These are phyloP conservation scores for Pulveroboletus sp. DNA, from an alignment of 1,284 basidiomycete genomes.

Conservation along the genomic window DNA sequence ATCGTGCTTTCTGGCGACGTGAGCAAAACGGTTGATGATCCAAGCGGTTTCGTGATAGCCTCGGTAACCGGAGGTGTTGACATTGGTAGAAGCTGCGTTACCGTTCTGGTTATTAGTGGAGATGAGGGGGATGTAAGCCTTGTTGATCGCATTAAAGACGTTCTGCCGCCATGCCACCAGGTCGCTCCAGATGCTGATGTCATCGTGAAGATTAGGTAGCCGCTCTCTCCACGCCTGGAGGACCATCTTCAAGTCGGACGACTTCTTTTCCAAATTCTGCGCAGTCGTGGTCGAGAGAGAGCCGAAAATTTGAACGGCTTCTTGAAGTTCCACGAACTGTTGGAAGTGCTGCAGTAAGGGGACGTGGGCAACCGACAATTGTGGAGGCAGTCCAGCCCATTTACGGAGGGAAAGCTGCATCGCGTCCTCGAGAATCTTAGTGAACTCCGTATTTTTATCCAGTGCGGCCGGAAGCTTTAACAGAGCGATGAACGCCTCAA, in stretches of 20 bases:
- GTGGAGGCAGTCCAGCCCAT: slow-evolving; percentile 88
- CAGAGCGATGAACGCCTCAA: slow-evolving; percentile 92
- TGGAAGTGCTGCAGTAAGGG: slow-evolving; percentile 97
- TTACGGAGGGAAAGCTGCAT: slow-evolving; percentile 96
- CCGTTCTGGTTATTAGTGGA: slow-evolving; percentile 46
- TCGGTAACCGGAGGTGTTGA: slow-evolving; percentile 90
- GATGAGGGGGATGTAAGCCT: slow-evolving; percentile 92
- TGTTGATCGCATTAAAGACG: slow-evolving; percentile 92
- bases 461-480: slow-evolving; percentile 61
- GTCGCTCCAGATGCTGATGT: slow-evolving; percentile 99
- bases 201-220: slow-evolving; percentile 93
- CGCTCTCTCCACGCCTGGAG: slow-evolving; percentile 97
- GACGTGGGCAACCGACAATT: slow-evolving; percentile 89
- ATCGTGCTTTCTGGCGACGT: slow-evolving; percentile 96
- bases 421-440: slow-evolving; percentile 88
- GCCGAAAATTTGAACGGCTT: slow-evolving; percentile 93
- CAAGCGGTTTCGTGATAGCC: slow-evolving; percentile 99
- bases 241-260: slow-evolving; percentile 92
- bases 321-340: slow-evolving; percentile 97
- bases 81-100: slow-evolving; percentile 49
- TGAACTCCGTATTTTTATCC: slow-evolving; percentile 79
- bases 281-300: slow-evolving; percentile 86
- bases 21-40: slow-evolving; percentile 99
- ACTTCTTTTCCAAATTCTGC: slow-evolving; percentile 91
- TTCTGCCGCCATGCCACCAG: slow-evolving; percentile 97